These are phyloP conservation scores for Quercus variabilis DNA, from an alignment of 306 rosid genomes.

Conservation along the genomic window DNA sequence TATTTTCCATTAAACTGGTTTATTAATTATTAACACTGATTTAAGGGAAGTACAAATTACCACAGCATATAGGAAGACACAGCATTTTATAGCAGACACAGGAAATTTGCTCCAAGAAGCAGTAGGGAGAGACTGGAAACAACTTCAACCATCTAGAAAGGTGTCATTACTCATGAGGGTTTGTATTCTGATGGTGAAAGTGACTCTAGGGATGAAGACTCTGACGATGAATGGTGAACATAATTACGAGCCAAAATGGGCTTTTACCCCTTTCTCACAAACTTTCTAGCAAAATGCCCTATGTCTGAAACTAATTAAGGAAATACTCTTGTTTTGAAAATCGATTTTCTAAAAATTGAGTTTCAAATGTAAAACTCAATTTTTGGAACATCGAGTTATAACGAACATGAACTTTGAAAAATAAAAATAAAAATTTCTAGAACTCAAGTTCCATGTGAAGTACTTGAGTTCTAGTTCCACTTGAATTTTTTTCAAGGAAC, in stretches of 20 bases:
- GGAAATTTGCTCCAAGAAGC: slow-evolving; percentile 83
- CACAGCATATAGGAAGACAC: background rate
- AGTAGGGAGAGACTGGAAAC: slow-evolving; percentile 65
- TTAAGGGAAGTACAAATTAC: slow-evolving; percentile 14
- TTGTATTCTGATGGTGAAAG: slow-evolving; percentile 80
- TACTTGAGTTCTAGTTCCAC: too few relatives aligned
- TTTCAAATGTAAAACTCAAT: too few relatives aligned
- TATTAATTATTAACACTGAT: slow-evolving; percentile 4
- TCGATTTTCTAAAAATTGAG: too few relatives aligned
- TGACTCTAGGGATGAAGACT: slow-evolving; percentile 72
- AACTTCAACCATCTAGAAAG: slow-evolving; percentile 52
- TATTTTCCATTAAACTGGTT: background rate
- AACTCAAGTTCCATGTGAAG: too few relatives aligned
- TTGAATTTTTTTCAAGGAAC: too few relatives aligned
- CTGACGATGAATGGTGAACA: slow-evolving; percentile 47
- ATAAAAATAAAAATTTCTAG: too few relatives aligned
- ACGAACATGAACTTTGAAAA: too few relatives aligned
- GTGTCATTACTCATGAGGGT: slow-evolving; percentile 27
- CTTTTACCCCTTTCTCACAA: too few relatives aligned
- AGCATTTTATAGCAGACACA: slow-evolving; percentile 58
- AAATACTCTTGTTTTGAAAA: too few relatives aligned
- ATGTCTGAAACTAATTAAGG: too few relatives aligned
- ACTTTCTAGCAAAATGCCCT: too few relatives aligned
- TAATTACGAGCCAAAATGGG: background rate
- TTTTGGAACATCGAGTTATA: too few relatives aligned